These are phyloP conservation scores for Aspergillus conjunctus DNA, from an alignment of 495 filamentous ascomycete species.

Conservation along the genomic window DNA sequence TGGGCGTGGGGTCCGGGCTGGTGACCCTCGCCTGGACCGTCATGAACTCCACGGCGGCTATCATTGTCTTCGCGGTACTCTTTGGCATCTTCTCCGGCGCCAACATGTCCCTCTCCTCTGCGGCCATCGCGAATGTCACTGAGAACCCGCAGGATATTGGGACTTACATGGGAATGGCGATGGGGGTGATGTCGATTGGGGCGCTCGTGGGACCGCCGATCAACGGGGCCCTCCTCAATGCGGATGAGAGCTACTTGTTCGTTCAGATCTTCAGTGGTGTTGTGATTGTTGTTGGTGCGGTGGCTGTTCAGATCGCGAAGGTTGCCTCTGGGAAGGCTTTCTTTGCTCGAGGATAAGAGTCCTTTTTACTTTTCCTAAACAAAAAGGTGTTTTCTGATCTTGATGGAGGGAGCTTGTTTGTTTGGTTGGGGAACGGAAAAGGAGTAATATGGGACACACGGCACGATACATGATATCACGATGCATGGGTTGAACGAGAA, in stretches of 20 bases:
- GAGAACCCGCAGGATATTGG: slow-evolving; percentile 48
- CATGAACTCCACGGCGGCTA: slow-evolving; percentile 23
- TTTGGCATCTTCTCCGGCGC: slow-evolving; percentile 41
- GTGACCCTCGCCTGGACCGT: slow-evolving; percentile 30
- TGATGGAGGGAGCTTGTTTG: too few species aligned
- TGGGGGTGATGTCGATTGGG: slow-evolving; percentile 44
- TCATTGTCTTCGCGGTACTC: slow-evolving; percentile 33
- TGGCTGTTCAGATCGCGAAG: background rate
- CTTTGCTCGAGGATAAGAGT: background rate
- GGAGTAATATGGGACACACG: too few species aligned
- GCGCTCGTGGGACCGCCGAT: slow-evolving; percentile 56
- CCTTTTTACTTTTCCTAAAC: background rate
- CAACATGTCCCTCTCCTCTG: slow-evolving; percentile 47
- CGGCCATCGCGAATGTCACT: slow-evolving; percentile 43
- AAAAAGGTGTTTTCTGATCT: background rate
- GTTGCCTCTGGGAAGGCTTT: background rate
- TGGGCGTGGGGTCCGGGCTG: slow-evolving; percentile 26
- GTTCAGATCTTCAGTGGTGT: slow-evolving; percentile 52
- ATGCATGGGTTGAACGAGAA: too few species aligned
- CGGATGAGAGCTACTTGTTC: slow-evolving; percentile 44
- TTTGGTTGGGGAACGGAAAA: too few species aligned
- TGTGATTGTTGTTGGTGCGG: slow-evolving; percentile 31
- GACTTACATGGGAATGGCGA: slow-evolving; percentile 58
- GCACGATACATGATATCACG: too few species aligned
- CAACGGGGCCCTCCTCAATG: slow-evolving; percentile 49